Percentiles rank a stretch among this genome's conserved stretches.
These are phyloP conservation scores for Scutellaria barbata DNA, from an alignment of 257 asterid species.

Conservation along the genomic window DNA sequence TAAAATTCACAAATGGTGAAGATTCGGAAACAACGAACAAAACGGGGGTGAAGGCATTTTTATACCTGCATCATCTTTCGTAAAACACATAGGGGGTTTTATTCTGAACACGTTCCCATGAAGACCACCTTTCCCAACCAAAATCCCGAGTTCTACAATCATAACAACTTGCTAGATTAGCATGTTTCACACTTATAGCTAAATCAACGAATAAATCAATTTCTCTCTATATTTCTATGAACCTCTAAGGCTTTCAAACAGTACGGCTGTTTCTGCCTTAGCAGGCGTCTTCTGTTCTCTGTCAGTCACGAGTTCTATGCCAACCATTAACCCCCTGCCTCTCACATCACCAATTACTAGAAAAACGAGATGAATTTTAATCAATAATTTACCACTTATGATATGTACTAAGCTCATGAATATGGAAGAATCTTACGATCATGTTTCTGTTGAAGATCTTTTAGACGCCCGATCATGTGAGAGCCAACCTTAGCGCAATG, in stretches of 20 bases:
- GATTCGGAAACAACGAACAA: neutral
- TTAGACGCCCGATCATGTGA: slow-evolving; percentile 72
- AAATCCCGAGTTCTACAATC: slow-evolving; percentile 75
- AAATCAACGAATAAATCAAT: neutral
- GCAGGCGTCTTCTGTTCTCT: slow-evolving; percentile 78
- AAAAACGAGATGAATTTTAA: neutral
- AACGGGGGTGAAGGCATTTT: neutral
- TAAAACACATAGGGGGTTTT: slow-evolving; percentile 97
- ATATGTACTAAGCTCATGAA: neutral
- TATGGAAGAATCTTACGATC: slow-evolving; percentile 57
- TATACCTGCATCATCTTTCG: slow-evolving; percentile 91
- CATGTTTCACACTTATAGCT: neutral
- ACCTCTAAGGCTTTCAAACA: slow-evolving; percentile 95
- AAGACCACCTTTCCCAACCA: slow-evolving; percentile 96
- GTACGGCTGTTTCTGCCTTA: slow-evolving; percentile 84
- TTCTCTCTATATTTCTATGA: slow-evolving; percentile 35
- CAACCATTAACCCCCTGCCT: slow-evolving; percentile 95
- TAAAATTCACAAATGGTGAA: neutral
- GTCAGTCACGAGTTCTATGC: slow-evolving; percentile 88
- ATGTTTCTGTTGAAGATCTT: slow-evolving; percentile 73
- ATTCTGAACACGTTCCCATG: slow-evolving; percentile 95
- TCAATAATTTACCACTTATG: neutral
- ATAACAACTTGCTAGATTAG: slow-evolving; percentile 7
- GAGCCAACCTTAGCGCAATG: slow-evolving; percentile 90
- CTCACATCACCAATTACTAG: slow-evolving; percentile 94